These are phyloP conservation scores for Candida bentonensis DNA, from an alignment of 805 yeast genomes.

Conservation along the genomic window DNA sequence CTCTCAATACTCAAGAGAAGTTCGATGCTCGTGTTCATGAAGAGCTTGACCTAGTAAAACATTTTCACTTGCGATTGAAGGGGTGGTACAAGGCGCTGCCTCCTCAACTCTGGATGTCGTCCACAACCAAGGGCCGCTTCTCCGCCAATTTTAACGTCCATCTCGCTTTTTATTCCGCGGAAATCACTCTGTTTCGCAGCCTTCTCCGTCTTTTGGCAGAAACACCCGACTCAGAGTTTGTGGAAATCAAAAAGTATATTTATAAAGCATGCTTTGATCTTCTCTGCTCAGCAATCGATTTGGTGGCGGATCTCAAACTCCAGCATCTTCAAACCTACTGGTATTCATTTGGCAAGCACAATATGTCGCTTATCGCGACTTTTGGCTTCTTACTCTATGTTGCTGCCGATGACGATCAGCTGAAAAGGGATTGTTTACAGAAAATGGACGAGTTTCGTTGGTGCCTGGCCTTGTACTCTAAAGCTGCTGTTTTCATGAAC, in stretches of 20 bases:
- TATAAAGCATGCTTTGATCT: constrained; percentile 14
- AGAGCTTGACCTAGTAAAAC: constrained; percentile 10
- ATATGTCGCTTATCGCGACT: constrained; percentile 14
- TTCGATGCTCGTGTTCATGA: constrained; percentile 7
- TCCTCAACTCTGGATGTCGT: constrained; percentile 12
- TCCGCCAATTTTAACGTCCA: constrained; percentile 15
- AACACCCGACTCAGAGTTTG: constrained; percentile 8
- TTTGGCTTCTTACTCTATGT: constrained; percentile 14
- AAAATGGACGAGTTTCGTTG: constrained; percentile 15
- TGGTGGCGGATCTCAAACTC: constrained; percentile 12
- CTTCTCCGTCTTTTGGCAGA: constrained; percentile 11
- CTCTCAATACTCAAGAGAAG: not conserved
- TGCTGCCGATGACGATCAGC: constrained; percentile 9
- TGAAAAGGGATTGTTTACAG: constrained; percentile 9
- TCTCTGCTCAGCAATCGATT: constrained; percentile 15
- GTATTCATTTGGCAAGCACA: constrained; percentile 15
- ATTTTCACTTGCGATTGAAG: constrained; percentile 12
- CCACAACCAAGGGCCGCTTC: constrained; percentile 12
- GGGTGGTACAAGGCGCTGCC: constrained; percentile 17
- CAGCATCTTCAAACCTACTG: constrained; percentile 18
- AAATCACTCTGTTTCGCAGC: constrained; percentile 14
- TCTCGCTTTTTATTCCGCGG: constrained; percentile 15
- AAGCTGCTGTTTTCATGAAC: constrained; percentile 16
- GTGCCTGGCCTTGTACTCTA: constrained; percentile 13
- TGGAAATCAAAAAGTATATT: constrained; percentile 11